Percentiles rank a stretch among this genome's conserved stretches.
Conservation (phyloP, 345 rosid species). For the Pugionium dolabratum region DNA sequence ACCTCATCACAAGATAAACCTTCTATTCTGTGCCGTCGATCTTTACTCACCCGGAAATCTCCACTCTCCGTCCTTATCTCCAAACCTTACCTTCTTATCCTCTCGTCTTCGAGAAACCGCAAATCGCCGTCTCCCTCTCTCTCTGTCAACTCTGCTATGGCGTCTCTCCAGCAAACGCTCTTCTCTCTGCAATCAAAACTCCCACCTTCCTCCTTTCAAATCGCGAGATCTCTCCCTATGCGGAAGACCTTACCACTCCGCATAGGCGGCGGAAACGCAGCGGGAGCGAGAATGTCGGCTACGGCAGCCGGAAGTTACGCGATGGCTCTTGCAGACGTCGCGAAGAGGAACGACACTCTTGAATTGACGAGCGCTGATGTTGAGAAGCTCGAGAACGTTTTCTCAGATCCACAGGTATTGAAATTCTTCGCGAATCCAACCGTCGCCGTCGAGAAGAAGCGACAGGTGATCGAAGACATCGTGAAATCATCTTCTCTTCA, state of each 20-base stretch:
- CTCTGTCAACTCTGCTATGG: conserved; percentile 47
- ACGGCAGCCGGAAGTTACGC: conserved; percentile 75
- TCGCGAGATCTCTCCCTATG: conserved; percentile 44
- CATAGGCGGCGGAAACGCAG: conserved; percentile 40
- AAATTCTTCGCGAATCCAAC: conserved; percentile 71
- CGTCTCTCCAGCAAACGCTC: conserved; percentile 58
- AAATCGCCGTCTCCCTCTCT: conserved; percentile 11
- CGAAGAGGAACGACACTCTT: conserved; percentile 59
- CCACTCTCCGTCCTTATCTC: neutral
- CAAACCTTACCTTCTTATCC: conserved; percentile 38
- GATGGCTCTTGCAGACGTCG: conserved; percentile 71
- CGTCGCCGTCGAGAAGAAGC: conserved; percentile 52
- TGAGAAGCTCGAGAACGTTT: conserved; percentile 70
- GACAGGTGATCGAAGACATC: conserved; percentile 59
- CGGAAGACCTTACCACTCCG: conserved; percentile 43
- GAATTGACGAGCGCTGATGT: conserved; percentile 71
- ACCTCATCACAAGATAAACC: conserved; percentile 39
- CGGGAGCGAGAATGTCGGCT: conserved; percentile 58
- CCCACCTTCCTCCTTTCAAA: conserved; percentile 45
- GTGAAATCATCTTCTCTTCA: conserved; percentile 51
- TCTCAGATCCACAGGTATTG: conserved; percentile 51
- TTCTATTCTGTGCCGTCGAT: conserved; percentile 31
- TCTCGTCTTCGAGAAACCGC: conserved; percentile 38
- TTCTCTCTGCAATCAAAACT: conserved; percentile 59
- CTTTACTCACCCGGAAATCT: conserved; percentile 4